These are phyloP conservation scores for Emydomyces testavorans DNA, from an alignment of 2,329 filamentous ascomycete genomes.

Conservation along the genomic window DNA sequence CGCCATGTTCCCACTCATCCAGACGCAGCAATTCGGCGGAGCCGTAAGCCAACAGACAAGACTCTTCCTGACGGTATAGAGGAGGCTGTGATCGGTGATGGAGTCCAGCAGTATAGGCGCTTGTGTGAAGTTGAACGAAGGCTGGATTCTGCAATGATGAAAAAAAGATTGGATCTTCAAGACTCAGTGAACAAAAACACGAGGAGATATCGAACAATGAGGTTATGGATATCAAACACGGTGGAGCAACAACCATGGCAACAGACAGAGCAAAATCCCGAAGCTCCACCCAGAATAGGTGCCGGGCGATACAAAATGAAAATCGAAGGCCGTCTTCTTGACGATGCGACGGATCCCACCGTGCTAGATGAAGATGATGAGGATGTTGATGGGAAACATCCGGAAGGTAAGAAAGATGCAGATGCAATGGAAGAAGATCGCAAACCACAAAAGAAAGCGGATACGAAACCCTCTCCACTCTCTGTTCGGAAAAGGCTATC, in stretches of 20 bases:
- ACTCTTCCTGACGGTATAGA: conserved; percentile 86
- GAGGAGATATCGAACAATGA: conserved; percentile 73
- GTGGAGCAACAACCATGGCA: conserved; percentile 94
- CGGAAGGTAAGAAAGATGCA: conserved; percentile 33
- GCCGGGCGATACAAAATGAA: conserved; percentile 61
- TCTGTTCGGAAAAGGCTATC: conserved; percentile 36
- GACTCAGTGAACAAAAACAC: conserved; percentile 65
- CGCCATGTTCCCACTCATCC: conserved; percentile 30
- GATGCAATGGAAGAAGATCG: conserved; percentile 53
- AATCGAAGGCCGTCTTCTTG: conserved; percentile 76
- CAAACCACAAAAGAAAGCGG: conserved; percentile 24
- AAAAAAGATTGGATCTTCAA: conserved; percentile 82
- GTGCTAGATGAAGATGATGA: conserved; percentile 43
- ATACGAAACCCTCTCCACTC: conserved; percentile 17
- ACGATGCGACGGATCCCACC: conserved; percentile 50
- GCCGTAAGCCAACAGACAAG: conserved; percentile 86
- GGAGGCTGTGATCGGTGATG: conserved; percentile 68
- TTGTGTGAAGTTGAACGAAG: conserved; percentile 77
- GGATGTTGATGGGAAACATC: conserved; percentile 32
- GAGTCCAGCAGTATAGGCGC: conserved; percentile 68
- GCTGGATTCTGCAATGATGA: conserved; percentile 83
- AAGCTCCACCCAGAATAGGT: conserved; percentile 54
- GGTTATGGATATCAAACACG: conserved; percentile 91
- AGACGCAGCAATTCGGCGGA: conserved; percentile 58
- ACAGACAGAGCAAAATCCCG: conserved; percentile 45